phyloP scores from a whole-genome alignment of 495 filamentous ascomycete species.

The Viridothelium virens region DNA sequence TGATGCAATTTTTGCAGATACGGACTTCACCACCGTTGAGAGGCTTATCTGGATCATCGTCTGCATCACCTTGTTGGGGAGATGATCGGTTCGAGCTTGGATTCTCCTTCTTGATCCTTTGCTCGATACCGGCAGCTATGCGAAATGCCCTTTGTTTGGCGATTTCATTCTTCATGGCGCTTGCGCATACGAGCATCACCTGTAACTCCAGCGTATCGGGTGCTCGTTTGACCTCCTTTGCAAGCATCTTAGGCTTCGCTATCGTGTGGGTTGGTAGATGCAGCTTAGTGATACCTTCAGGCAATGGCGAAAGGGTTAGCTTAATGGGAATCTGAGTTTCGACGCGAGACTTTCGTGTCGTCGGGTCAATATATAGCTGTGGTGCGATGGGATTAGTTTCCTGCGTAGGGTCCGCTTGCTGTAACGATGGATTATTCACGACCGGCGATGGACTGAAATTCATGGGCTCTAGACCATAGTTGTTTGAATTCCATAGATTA shows the following conservation, averaged over 20 bases:
- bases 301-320: slow-evolving; percentile 64
- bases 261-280: slow-evolving; percentile 84
- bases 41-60: slow-evolving; percentile 57
- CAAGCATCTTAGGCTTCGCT: slow-evolving; percentile 79
- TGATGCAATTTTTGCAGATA: slow-evolving; percentile 78
- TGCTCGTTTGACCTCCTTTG: slow-evolving; percentile 52
- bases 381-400: slow-evolving; percentile 39
- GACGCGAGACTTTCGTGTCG: slow-evolving; percentile 75
- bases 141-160: slow-evolving; percentile 56
- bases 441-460: slow-evolving; percentile 24
- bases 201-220: slow-evolving; percentile 73
- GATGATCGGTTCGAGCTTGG: neutral
- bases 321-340: slow-evolving; percentile 88
- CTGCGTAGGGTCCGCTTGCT: slow-evolving; percentile 11
- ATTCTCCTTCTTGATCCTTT: slow-evolving; percentile 15
- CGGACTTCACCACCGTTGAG: slow-evolving; percentile 77
- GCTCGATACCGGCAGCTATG: slow-evolving; percentile 45
- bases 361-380: slow-evolving; percentile 47
- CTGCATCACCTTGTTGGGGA: slow-evolving; percentile 23
- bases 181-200: slow-evolving; percentile 78
- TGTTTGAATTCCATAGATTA: slow-evolving; percentile 19
- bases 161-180: slow-evolving; percentile 73
- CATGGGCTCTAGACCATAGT: slow-evolving; percentile 14
- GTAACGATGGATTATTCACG: slow-evolving; percentile 12
- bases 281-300: slow-evolving; percentile 63